A percentile compares a stretch with the other conserved stretches of the same genome.
Conservation (phyloP, 768 basidiomycete species). For the Obba rivulosa region DNA sequence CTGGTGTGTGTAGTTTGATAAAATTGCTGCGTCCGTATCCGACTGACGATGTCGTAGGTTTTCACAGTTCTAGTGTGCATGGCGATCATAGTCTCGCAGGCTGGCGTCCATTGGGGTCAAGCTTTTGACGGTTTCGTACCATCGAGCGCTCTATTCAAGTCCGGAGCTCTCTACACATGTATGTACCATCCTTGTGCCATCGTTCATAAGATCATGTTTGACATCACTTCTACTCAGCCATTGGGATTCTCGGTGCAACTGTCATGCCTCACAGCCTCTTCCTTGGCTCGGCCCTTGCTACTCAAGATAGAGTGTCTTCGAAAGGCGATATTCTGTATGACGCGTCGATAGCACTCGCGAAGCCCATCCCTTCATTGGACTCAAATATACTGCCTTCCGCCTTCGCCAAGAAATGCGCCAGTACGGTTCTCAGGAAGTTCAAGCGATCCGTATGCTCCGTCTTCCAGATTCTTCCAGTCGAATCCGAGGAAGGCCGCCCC, state of each 20-base stretch:
- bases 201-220: background rate
- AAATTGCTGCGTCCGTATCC: background rate
- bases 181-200: conserved; percentile 24
- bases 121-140: conserved; percentile 78
- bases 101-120: conserved; percentile 64
- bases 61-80: conserved; percentile 70
- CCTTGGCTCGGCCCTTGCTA: conserved; percentile 81
- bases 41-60: conserved; percentile 8
- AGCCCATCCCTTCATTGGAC: conserved; percentile 1
- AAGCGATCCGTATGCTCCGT: conserved; percentile 3
- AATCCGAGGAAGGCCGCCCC: conserved; percentile 26
- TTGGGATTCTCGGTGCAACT: conserved; percentile 77
- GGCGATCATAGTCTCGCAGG: conserved; percentile 65
- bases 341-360: conserved; percentile 1
- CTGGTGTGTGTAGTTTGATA: conserved; percentile 40
- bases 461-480: conserved; percentile 21
- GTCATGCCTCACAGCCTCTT: conserved; percentile 95
- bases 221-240: conserved; percentile 33
- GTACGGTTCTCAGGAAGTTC: background rate
- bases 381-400: background rate
- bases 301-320: conserved; percentile 62
- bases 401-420: background rate
- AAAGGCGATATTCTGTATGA: conserved; percentile 8
- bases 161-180: conserved; percentile 64
- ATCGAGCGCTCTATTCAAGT: conserved; percentile 53